phyloP scores from a whole-genome alignment of 306 rosid genomes.

The Dryas alaskensis region DNA sequence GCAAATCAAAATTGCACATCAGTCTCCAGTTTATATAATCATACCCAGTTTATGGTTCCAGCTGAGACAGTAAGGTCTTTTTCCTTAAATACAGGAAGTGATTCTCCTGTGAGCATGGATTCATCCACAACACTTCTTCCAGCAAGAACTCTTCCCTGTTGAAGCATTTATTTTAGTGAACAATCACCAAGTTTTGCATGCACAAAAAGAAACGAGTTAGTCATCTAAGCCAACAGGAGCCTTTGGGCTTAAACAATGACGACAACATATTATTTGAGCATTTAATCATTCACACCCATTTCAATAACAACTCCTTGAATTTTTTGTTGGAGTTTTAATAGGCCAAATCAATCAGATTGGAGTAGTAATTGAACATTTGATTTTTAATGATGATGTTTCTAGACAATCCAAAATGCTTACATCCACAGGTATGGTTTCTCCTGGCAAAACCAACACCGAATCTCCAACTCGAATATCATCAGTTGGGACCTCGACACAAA shows the following conservation, averaged over 20 bases:
- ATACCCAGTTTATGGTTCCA: conserved; percentile 95
- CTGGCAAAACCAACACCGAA: conserved; percentile 88
- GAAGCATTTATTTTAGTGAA: conserved; percentile 35
- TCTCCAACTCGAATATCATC: conserved; percentile 96
- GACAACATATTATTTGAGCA: not conserved
- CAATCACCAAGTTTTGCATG: conserved; percentile 22
- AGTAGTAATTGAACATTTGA: not conserved
- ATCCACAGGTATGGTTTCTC: conserved; percentile 93
- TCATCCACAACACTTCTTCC: conserved; percentile 99
- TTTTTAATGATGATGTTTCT: not conserved
- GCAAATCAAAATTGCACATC: not conserved
- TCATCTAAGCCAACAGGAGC: not conserved
- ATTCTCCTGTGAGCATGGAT: conserved; percentile 99
- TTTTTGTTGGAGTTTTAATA: not conserved
- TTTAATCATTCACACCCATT: conserved; percentile 1
- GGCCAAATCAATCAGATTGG: not conserved
- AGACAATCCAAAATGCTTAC: conserved; percentile 50
- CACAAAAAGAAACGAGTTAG: not conserved
- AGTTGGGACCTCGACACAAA: conserved; percentile 79
- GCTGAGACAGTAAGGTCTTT: conserved; percentile 81
- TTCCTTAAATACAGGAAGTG: conserved; percentile 93
- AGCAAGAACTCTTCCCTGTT: conserved; percentile 77
- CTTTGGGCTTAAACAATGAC: not conserved
- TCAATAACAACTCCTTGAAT: not conserved
- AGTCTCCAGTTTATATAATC: conserved; percentile 26